Percentiles rank a stretch among this genome's conserved stretches.
phyloP scores from a whole-genome alignment of 2,329 filamentous ascomycete genomes.

The Alternaria brassicae region DNA sequence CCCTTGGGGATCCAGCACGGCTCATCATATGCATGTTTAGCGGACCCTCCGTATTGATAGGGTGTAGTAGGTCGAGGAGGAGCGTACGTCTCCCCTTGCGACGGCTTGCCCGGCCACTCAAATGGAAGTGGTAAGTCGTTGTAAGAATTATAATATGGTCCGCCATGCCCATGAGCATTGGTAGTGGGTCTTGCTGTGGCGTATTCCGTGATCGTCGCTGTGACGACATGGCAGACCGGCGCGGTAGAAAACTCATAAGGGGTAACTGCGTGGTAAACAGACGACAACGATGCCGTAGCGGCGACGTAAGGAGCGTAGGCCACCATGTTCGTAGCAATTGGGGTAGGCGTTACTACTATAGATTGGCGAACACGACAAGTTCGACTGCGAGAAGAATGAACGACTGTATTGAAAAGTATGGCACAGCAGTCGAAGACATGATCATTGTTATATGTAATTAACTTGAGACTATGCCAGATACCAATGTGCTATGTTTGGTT shows the following conservation, averaged over 20 bases:
- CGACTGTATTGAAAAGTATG: conserved; percentile 14
- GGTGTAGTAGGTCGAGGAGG: conserved; percentile 31
- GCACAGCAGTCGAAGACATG: not conserved
- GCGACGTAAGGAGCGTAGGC: conserved; percentile 38
- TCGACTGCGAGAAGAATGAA: conserved; percentile 19
- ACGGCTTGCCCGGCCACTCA: conserved; percentile 36
- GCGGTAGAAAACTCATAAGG: conserved; percentile 16
- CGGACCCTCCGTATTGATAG: conserved; percentile 33
- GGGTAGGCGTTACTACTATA: conserved; percentile 4
- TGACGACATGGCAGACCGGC: conserved; percentile 19
- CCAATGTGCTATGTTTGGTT: conserved; percentile 13
- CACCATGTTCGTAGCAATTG: conserved; percentile 31
- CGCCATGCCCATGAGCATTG: conserved; percentile 37
- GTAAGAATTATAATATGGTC: conserved; percentile 42
- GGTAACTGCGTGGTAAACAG: conserved; percentile 19
- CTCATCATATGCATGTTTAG: conserved; percentile 27
- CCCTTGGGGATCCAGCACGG: conserved; percentile 41
- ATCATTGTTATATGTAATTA: conserved; percentile 17
- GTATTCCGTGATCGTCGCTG: conserved; percentile 25
- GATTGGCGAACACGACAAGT: conserved; percentile 9
- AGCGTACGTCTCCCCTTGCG: conserved; percentile 25
- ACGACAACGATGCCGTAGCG: conserved; percentile 32
- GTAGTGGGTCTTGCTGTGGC: conserved; percentile 26
- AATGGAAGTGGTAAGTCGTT: conserved; percentile 35
- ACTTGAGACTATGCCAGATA: conserved; percentile 4